Percentiles rank a stretch among this genome's conserved stretches.
Evolutionary conservation across 192 early-diverging fungal genomes (phyloP).

Genomic region (Piromyces sp.): DNA sequence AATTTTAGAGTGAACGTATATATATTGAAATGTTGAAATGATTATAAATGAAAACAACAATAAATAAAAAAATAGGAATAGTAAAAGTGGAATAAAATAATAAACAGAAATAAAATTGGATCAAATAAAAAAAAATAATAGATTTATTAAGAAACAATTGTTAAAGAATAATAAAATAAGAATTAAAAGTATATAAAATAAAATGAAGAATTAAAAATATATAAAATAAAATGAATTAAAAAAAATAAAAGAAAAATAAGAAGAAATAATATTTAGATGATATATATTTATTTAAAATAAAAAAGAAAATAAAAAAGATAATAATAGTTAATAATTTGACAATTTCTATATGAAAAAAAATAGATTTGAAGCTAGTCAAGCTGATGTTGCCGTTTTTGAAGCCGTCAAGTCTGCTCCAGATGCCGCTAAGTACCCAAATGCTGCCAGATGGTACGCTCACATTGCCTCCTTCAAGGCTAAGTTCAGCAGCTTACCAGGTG

Average conservation of each 20-base stretch:
- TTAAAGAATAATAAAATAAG: too few relatives aligned
- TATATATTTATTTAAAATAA: background rate
- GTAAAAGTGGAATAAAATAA: too few relatives aligned
- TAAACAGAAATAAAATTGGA: too few relatives aligned
- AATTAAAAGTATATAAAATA: too few relatives aligned
- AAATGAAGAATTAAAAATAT: too few relatives aligned
- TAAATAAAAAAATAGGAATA: background rate
- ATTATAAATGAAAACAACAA: background rate
- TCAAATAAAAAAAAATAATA: too few relatives aligned
- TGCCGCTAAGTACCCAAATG: constrained; percentile 60
- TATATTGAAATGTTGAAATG: constrained; percentile 35
- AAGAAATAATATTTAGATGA: too few relatives aligned
- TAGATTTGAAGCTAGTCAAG: constrained; percentile 42
- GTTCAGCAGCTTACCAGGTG: constrained; percentile 18
- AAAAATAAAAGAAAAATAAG: too few relatives aligned
- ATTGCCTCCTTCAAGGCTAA: constrained; percentile 32
- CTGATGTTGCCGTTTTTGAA: constrained; percentile 77
- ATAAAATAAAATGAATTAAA: too few relatives aligned
- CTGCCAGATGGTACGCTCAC: constrained; percentile 91
- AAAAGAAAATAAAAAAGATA: background rate
- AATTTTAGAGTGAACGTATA: too few relatives aligned
- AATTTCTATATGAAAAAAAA: background rate
- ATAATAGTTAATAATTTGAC: too few relatives aligned
- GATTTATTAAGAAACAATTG: too few relatives aligned
- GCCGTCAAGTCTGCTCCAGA: constrained; percentile 53